These are phyloP conservation scores for Syzygium aromaticum DNA, from an alignment of 345 rosid genomes.

Conservation along the genomic window DNA sequence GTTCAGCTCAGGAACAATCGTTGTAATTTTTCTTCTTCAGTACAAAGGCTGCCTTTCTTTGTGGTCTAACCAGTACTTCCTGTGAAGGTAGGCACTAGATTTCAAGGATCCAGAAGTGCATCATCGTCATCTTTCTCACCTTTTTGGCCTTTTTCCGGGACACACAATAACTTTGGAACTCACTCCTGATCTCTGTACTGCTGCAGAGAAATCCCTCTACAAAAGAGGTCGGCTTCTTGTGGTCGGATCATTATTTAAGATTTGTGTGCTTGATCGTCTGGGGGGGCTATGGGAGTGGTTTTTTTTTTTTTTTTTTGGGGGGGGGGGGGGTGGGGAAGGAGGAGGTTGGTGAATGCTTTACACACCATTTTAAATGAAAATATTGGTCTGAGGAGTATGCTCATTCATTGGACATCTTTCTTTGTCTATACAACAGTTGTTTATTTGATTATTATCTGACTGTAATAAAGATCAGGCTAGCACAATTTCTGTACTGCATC, in stretches of 20 bases:
- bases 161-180: constrained; percentile 61
- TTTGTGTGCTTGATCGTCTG: neutral
- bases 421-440: neutral
- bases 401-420: neutral
- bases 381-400: neutral
- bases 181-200: constrained; percentile 70
- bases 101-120: constrained; percentile 74
- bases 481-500: neutral
- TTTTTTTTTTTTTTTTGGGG: neutral
- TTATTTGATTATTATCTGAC: neutral
- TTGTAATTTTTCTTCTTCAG: neutral
- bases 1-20: neutral
- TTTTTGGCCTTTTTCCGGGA: constrained; percentile 93
- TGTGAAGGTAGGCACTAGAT: constrained; percentile 46
- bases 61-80: neutral
- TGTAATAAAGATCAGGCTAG: neutral
- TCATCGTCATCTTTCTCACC: constrained; percentile 86
- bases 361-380: neutral
- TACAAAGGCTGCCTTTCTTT: neutral
- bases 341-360: neutral
- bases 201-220: constrained; percentile 55
- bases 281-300: neutral
- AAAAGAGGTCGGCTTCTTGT: constrained; percentile 54
- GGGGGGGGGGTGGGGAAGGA: neutral
- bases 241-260: neutral